Conservation (phyloP, 805 yeast genomes). For the Spathaspora gorwiae region DNA sequence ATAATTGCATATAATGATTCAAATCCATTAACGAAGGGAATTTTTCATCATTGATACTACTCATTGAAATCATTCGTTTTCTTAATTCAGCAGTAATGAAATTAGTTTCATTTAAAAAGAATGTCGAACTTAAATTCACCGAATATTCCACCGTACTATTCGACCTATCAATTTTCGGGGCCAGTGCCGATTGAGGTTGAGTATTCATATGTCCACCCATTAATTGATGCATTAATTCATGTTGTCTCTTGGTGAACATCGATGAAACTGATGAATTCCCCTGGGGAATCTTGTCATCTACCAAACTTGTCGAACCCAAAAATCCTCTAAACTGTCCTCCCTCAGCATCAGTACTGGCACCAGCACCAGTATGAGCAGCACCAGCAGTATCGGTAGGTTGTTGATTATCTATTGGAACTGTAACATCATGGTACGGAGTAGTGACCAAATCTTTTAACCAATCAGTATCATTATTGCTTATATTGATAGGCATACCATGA, state of each 20-base stretch:
- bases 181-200: neutral
- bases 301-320: slow-evolving; percentile 5
- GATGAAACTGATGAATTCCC: neutral
- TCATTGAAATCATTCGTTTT: slow-evolving; percentile 45
- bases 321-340: slow-evolving; percentile 5
- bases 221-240: slow-evolving; percentile 5
- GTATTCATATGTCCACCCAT: neutral
- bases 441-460: slow-evolving; percentile 71
- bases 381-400: neutral
- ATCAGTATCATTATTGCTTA: slow-evolving; percentile 32
- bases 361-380: neutral
- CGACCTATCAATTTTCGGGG: neutral
- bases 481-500: slow-evolving; percentile 9
- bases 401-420: slow-evolving; percentile 24
- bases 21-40: slow-evolving; percentile 75
- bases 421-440: slow-evolving; percentile 54
- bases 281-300: slow-evolving; percentile 3
- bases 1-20: slow-evolving; percentile 70
- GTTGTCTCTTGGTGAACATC: slow-evolving; percentile 1
- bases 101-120: slow-evolving; percentile 6
- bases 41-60: slow-evolving; percentile 49
- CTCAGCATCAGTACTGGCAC: slow-evolving; percentile 2
- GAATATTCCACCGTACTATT: slow-evolving; percentile 2
- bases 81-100: slow-evolving; percentile 48
- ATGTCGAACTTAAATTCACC: slow-evolving; percentile 1